Evolutionary conservation across 768 basidiomycete genomes (phyloP), one percentile per base, ranked within the genome.

Genomic region (Leccinum obscurum): DNA sequence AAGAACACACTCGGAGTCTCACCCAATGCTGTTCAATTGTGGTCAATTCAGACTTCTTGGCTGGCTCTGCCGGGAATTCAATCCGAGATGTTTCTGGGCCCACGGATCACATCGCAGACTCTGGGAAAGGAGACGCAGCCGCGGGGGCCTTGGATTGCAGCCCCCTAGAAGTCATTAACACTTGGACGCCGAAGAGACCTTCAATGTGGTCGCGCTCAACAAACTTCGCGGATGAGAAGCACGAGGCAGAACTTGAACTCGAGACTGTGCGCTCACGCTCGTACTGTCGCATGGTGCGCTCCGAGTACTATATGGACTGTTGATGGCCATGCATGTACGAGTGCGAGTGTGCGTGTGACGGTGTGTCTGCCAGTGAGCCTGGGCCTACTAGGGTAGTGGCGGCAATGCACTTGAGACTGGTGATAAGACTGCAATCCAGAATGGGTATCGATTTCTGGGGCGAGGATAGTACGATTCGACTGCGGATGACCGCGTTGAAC

Each of bases 141-240:
- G 24, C 28, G 69, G 67, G 54, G 26, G 64, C 61, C 61, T 68
- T 69, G 63, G 67, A 68, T 52, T 70, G 67, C 4, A 73, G 63
- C 28, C 84, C 85, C 83, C 85, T 67, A 77, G 48, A 84, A 77
- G 4, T 78, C 66, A 2, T 84, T 75, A 1, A 67, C 78, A 22
- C 24, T 61, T 71, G 22, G 73, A 73, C 2, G 71, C 53, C 17
- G 60, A 20, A 13, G 73, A 66, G 1, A 28, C 28, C 53, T 64
- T 28, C 28, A 28, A 28, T 75, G 14, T 70, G 63, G 41, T 75
- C 73, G 17, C 64, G 72, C 32, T 73, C 73, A 28, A 59, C 50
- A 9, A 64, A 64, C 9, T 59, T 57, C 24, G 56, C 54, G 14
- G 67, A 64, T 39, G 73, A 66, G 10, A 73, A 68, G 41, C 66